phyloP scores from a whole-genome alignment of 805 yeast species.

The Ogataea neopini region DNA sequence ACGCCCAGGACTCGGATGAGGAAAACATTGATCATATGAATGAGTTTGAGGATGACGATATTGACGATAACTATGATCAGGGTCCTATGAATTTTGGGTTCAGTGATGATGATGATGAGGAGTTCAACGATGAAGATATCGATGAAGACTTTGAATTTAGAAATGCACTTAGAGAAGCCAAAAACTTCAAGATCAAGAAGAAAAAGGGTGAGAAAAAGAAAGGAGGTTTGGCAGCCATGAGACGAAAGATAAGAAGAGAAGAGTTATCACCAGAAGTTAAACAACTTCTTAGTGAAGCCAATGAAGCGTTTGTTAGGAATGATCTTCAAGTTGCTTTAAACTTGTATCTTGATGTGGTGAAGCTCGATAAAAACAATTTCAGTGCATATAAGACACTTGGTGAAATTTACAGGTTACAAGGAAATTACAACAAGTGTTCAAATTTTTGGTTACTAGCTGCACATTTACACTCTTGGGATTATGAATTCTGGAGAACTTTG shows the following conservation, averaged over 20 bases:
- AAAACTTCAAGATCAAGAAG: conserved; percentile 56
- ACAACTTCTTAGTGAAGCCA: conserved; percentile 65
- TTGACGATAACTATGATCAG: conserved; percentile 11
- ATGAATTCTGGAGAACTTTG: conserved; percentile 74
- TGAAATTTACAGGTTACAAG: conserved; percentile 72
- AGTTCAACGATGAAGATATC: conserved; percentile 35
- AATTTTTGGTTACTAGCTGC: conserved; percentile 84
- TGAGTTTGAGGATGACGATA: conserved; percentile 29
- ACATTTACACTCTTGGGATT: conserved; percentile 71
- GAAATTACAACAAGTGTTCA: conserved; percentile 69
- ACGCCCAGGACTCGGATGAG: conserved; percentile 14
- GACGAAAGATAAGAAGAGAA: conserved; percentile 41
- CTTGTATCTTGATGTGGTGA: conserved; percentile 67
- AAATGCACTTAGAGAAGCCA: conserved; percentile 68
- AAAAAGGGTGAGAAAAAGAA: conserved; percentile 36
- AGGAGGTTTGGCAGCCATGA: conserved; percentile 39
- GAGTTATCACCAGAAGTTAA: conserved; percentile 74
- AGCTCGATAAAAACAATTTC: conserved; percentile 72
- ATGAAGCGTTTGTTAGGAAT: conserved; percentile 72
- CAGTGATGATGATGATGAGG: conserved; percentile 29
- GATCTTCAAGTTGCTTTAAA: conserved; percentile 61
- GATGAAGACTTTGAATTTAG: conserved; percentile 51
- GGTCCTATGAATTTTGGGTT: conserved; percentile 31
- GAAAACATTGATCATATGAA: conserved; percentile 26
- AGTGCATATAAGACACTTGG: conserved; percentile 89